Evolutionary conservation across 2,329 filamentous ascomycete genomes (phyloP).

Genomic region (Pochonia chlamydosporia): DNA sequence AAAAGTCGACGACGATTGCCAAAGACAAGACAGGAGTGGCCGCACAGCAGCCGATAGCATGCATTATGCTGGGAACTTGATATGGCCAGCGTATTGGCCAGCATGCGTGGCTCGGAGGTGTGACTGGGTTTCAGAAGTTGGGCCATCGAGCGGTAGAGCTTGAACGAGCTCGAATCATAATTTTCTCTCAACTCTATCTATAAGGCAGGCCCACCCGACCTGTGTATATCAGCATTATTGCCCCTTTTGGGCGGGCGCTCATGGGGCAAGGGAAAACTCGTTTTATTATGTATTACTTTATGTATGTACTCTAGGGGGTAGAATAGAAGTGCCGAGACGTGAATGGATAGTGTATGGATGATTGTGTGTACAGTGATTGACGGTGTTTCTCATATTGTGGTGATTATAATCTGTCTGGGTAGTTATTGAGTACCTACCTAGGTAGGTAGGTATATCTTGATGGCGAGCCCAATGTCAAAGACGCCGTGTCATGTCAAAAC

Average conservation of each 20-base stretch:
- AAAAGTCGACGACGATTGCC: not conserved
- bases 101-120: not conserved
- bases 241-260: not conserved
- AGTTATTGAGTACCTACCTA: no score
- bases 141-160: not conserved
- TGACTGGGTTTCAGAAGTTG: not conserved
- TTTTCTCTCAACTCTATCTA: constrained; percentile 8
- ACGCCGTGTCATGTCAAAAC: no score
- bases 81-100: constrained; percentile 3
- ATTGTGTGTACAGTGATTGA: not conserved
- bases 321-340: constrained; percentile 1
- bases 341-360: not conserved
- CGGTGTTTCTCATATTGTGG: no score
- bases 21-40: not conserved
- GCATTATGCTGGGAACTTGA: constrained; percentile 1
- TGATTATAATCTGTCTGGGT: no score
- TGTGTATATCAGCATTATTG: constrained; percentile 1
- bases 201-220: not conserved
- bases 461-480: no score
- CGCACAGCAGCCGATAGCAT: not conserved
- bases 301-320: constrained; percentile 3
- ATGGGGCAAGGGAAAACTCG: not conserved
- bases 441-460: no score
- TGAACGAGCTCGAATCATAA: not conserved
- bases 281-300: not conserved